phyloP scores from a whole-genome alignment of 805 yeast species.

The Teunomyces aglyptinius region DNA sequence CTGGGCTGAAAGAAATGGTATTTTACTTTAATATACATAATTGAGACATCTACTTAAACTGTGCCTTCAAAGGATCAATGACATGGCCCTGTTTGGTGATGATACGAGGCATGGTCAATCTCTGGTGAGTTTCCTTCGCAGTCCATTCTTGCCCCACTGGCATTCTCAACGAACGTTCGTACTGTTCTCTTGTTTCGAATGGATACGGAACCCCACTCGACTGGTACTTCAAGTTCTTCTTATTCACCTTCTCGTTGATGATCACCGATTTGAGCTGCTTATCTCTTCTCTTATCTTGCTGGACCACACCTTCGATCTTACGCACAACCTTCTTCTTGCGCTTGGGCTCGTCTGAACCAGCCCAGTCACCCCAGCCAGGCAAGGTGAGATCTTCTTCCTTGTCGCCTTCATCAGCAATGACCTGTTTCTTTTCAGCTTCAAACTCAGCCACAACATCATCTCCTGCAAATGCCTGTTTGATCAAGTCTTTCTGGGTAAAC shows the following conservation, averaged over 20 bases:
- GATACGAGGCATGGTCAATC: slow-evolving; percentile 83
- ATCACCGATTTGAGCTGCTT: slow-evolving; percentile 76
- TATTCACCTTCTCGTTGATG: slow-evolving; percentile 82
- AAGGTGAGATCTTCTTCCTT: slow-evolving; percentile 78
- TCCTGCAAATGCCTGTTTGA: slow-evolving; percentile 94
- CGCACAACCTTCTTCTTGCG: slow-evolving; percentile 64
- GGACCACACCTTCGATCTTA: slow-evolving; percentile 74
- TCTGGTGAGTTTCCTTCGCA: slow-evolving; percentile 80
- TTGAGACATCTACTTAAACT: slow-evolving; percentile 50
- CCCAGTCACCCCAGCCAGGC: slow-evolving; percentile 99
- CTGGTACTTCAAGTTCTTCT: slow-evolving; percentile 81
- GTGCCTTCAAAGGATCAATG: slow-evolving; percentile 87
- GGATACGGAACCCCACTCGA: slow-evolving; percentile 94
- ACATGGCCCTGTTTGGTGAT: slow-evolving; percentile 84
- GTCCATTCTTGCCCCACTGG: slow-evolving; percentile 99
- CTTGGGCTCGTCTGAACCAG: slow-evolving; percentile 55
- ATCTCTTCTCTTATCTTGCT: slow-evolving; percentile 72
- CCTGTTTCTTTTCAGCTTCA: slow-evolving; percentile 68
- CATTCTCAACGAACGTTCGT: slow-evolving; percentile 89
- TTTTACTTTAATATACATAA: slow-evolving; percentile 26
- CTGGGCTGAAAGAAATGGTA: slow-evolving; percentile 84
- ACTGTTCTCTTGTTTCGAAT: slow-evolving; percentile 88
- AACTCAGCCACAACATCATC: slow-evolving; percentile 89
- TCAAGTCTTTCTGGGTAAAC: slow-evolving; percentile 79
- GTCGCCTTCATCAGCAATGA: slow-evolving; percentile 77